Evolutionary conservation across 345 rosid genomes (phyloP).

Genomic region (Citrus cavaleriei): DNA sequence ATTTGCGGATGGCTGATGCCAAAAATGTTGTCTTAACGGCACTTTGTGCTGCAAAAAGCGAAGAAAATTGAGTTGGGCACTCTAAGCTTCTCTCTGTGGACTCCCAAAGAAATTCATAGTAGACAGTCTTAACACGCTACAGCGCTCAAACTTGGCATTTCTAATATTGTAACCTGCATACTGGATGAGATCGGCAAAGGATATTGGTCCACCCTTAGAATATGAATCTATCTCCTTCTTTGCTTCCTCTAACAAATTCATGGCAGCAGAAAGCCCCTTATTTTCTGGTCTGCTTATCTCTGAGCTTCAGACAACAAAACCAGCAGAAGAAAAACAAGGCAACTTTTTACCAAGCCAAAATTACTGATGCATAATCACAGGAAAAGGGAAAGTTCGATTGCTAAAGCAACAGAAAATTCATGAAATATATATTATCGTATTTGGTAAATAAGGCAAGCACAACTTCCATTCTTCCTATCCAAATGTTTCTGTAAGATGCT

Average conservation of each 20-base stretch:
- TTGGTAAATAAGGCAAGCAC: not conserved
- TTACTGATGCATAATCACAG: not conserved
- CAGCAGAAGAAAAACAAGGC: conserved; percentile 8
- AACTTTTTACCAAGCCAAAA: conserved; percentile 4
- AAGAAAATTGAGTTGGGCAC: not conserved
- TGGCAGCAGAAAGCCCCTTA: conserved; percentile 63
- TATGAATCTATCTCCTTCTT: conserved; percentile 77
- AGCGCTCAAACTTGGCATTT: not conserved
- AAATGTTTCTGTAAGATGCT: not conserved
- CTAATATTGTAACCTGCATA: conserved; percentile 45
- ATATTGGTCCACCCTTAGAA: conserved; percentile 90
- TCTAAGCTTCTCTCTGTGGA: not conserved
- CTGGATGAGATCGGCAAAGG: conserved; percentile 83
- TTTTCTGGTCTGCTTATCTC: conserved; percentile 93
- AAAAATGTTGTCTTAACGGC: conserved; percentile 77
- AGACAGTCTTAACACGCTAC: not conserved
- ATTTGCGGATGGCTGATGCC: conserved; percentile 79
- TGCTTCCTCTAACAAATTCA: conserved; percentile 51
- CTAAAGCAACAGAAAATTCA: not conserved
- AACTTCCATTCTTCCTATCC: not conserved
- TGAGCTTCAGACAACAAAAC: conserved; percentile 62
- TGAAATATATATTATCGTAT: not conserved
- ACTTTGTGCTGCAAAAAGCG: conserved; percentile 52
- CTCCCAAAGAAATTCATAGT: not conserved
- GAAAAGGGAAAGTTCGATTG: not conserved